Base-by-base conservation (phyloP, 768 basidiomycete genomes). In the Mycena albidolilacea region DNA sequence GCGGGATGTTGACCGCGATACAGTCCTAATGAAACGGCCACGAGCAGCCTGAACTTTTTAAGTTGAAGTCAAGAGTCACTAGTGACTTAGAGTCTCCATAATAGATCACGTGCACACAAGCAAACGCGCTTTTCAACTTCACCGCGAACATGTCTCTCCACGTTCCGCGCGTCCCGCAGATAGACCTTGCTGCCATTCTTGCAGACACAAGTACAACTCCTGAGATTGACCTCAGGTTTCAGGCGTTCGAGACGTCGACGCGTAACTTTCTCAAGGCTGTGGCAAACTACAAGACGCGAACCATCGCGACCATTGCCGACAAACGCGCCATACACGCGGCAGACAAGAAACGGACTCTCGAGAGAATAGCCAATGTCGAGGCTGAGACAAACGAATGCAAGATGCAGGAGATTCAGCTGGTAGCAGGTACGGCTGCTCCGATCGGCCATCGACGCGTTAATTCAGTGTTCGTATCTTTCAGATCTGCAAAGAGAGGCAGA, bases 381-480 rank as follows among this genome's bases (percentile, higher is more conserved):
- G 77, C 84, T 0, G 92, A 95, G 81, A 96, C 89, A 2, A 91
- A 90, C 66, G 85, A 91, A 55, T 95, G 93, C 82, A 94, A 95
- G 76, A 79, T 93, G 64, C 88, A 86, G 77, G 96, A 97, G 81
- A 92, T 95, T 39, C 92, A 94, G 64, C 87, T 97, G 67, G 87
- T 95, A 3, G 88, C 90, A 68, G 89, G 95, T 96, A 80, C n/a
- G 89, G 84, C 30, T 41, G 5, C 57, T 23, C 17, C 43, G 12
- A 30, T 4, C 43, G 67, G 11, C 48, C n/a, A 9, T 5, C 19
- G 19, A 11, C 59, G 44, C 52, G 63, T 46, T 61, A n/a, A 48
- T 61, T 52, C 15, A 23, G 5, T 52, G 1, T n/a, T 4, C 5
- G 5, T 41, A 58, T 17, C 21, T 57, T 60, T 15, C 71, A 93